Conservation (phyloP, 371 early-diverging fungal genomes). For the Rhizopus arrhizus region DNA sequence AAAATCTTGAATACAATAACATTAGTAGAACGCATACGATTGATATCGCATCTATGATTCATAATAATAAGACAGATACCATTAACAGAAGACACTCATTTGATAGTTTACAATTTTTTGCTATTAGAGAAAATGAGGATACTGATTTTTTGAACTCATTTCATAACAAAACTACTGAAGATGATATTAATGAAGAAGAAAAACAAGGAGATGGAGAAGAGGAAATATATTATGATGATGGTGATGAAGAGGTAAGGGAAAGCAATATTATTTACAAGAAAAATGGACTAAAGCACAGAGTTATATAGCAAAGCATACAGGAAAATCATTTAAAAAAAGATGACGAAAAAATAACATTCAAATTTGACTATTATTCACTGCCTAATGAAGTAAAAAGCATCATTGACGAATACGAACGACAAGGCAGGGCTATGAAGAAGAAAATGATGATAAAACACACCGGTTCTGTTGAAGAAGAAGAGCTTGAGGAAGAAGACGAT, state of each 20-base stretch:
- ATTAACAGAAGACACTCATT: conserved; percentile 22
- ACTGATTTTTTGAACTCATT: neutral
- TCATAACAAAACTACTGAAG: neutral
- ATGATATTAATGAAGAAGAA: neutral
- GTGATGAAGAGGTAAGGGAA: too few species aligned
- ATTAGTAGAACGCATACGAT: neutral
- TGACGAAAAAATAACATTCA: conserved; percentile 6
- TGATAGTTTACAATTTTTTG: conserved; percentile 13
- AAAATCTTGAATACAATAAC: neutral
- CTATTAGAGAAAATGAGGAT: neutral
- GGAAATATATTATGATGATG: neutral
- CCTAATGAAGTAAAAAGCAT: conserved; percentile 31
- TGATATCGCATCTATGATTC: neutral
- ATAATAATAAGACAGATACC: neutral
- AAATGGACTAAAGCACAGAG: too few species aligned
- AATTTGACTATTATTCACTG: conserved; percentile 40
- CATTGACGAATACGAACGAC: conserved; percentile 24
- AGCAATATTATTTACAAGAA: too few species aligned
- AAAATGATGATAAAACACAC: conserved; percentile 9
- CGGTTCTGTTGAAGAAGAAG: conserved; percentile 10
- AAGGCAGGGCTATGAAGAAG: conserved; percentile 20
- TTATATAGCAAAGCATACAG: neutral
- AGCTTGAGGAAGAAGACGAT: conserved; percentile 20
- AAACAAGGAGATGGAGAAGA: neutral
- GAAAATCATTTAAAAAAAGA: neutral